phyloP scores from a whole-genome alignment of 768 basidiomycete genomes.

The Tricholoma matsutake region DNA sequence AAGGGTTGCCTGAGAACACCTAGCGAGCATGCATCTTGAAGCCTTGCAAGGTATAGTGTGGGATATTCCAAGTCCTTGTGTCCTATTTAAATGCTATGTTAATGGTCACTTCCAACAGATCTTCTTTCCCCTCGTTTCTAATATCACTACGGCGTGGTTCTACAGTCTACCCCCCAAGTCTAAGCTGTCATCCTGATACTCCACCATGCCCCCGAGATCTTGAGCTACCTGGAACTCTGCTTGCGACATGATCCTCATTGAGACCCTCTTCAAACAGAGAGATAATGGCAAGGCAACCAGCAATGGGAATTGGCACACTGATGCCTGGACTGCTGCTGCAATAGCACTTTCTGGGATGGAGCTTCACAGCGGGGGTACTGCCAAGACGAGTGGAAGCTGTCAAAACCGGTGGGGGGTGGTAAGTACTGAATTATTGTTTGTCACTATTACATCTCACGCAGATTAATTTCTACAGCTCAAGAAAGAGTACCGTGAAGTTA shows the following conservation, averaged over 20 bases:
- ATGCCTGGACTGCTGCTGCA: constrained; percentile 17
- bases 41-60: background rate
- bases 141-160: too few species aligned
- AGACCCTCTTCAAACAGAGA: background rate
- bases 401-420: constrained; percentile 13
- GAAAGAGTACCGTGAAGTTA: constrained; percentile 19
- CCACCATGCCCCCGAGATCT: background rate
- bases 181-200: too few species aligned
- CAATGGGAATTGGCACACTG: constrained; percentile 15
- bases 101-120: background rate
- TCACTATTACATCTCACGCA: background rate
- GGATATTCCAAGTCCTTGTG: background rate
- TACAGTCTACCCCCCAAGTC: too few species aligned
- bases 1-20: background rate
- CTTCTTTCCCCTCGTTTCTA: too few species aligned
- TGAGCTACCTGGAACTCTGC: too few species aligned
- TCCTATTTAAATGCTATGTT: background rate
- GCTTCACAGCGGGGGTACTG: constrained; percentile 5
- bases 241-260: background rate
- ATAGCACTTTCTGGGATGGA: constrained; percentile 13
- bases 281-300: constrained; percentile 15
- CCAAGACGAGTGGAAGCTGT: constrained; percentile 14
- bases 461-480: constrained; percentile 18
- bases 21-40: too few species aligned
- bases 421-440: background rate